Evolutionary conservation across 1,284 basidiomycete genomes (phyloP), one percentile per base, ranked within the genome.

Genomic region (Ganoderma meredithae): DNA sequence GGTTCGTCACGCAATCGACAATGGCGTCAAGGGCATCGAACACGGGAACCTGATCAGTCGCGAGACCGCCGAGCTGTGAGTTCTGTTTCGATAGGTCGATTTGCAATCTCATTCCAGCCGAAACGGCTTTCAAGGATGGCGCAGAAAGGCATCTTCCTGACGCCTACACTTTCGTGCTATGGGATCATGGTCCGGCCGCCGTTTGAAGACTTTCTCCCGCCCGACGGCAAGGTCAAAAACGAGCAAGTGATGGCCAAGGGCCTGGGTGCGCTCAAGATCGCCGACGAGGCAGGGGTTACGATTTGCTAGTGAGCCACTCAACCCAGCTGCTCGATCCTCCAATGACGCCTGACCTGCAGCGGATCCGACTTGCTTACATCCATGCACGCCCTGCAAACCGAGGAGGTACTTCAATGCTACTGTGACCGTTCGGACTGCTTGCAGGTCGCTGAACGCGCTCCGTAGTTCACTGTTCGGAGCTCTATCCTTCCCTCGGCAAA

Each of bases 111-210:
- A 10, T n/a, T n/a, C 60, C 62, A 9, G 62, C 33, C 22, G n/a
- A 25, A 49, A 25, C 47, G 6, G 6, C 25, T n/a, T 39, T 39
- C 31, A 44, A 76, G 76, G 19, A 81, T 84, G 81, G 81, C 80
- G 0, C 73, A 78, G 55, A 79, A 79, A 61, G 80, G 78, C 17
- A 76, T 84, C 43, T 82, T 77, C 73, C 76, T 84, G 8, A 85
- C 84, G 0, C 85, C 85, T 6, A 86, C 85, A 0, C 76, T 85
- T 9, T 77, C 79, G n/a, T 78, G 81, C 71, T 82, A 84, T 69
- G 82, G 82, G 13, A 82, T 83, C 70, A 84, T 84, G 81, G 76
- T 80, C 12, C 77, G 83, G 3, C 78, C 81, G 9, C 83, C 83
- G 0, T 85, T 82, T 67, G 82, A 84, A 63, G 76, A 81, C 60